phyloP scores from a whole-genome alignment of 805 yeast species.

The Pichia cephalocereana region DNA sequence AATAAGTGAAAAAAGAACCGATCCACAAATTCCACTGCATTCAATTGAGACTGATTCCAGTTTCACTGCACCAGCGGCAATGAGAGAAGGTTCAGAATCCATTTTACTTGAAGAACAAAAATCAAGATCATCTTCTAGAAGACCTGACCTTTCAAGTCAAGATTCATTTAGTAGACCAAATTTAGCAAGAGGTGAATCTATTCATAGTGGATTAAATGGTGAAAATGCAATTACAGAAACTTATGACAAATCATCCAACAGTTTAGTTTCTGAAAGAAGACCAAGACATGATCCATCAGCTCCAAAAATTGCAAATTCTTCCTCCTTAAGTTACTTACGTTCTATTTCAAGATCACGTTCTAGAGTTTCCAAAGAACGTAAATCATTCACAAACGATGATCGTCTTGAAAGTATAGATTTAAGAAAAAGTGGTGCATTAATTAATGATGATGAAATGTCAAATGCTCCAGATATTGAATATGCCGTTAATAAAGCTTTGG shows the following conservation, averaged over 20 bases:
- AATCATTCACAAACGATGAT: slow-evolving; percentile 24
- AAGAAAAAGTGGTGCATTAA: slow-evolving; percentile 48
- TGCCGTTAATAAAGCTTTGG: slow-evolving; percentile 40
- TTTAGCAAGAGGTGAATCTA: slow-evolving; percentile 71
- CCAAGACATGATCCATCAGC: slow-evolving; percentile 30
- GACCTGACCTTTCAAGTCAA: background rate
- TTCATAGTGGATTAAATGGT: slow-evolving; percentile 46
- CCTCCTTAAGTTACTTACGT: slow-evolving; percentile 50
- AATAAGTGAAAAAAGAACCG: slow-evolving; percentile 4
- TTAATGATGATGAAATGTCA: slow-evolving; percentile 39
- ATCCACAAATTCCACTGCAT: slow-evolving; percentile 26
- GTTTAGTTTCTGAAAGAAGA: slow-evolving; percentile 26
- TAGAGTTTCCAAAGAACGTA: slow-evolving; percentile 31
- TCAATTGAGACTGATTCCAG: slow-evolving; percentile 30
- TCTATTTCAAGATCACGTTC: slow-evolving; percentile 60
- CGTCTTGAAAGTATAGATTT: slow-evolving; percentile 30
- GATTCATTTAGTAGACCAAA: slow-evolving; percentile 36
- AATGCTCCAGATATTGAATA: slow-evolving; percentile 40
- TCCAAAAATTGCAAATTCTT: slow-evolving; percentile 17
- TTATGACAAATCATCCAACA: slow-evolving; percentile 22
- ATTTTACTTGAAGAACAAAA: slow-evolving; percentile 17
- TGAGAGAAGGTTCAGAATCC: slow-evolving; percentile 33
- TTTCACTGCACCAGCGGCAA: slow-evolving; percentile 36
- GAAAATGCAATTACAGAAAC: slow-evolving; percentile 15
- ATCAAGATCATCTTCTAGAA: slow-evolving; percentile 14